Percentiles rank a stretch among this genome's conserved stretches.
These are phyloP conservation scores for Stropharia rugosoannulata DNA, from an alignment of 768 basidiomycete species.

Conservation along the genomic window DNA sequence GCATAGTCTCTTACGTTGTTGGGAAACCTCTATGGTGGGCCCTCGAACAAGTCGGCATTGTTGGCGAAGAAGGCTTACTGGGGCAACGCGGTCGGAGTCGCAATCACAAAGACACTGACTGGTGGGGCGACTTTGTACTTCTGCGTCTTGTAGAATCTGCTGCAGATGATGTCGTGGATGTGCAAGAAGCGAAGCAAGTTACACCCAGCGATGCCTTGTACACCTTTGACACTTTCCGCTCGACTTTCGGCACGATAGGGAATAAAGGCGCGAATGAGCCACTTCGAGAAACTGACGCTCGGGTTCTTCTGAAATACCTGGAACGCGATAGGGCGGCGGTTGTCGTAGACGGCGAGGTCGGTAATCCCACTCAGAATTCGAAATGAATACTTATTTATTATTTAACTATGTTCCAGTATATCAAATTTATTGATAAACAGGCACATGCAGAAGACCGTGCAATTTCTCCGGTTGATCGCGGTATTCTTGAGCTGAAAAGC, in stretches of 20 bases:
- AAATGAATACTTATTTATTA: background rate
- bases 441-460: slow-evolving; percentile 32
- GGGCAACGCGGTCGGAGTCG: slow-evolving; percentile 20
- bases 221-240: slow-evolving; percentile 57
- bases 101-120: slow-evolving; percentile 43
- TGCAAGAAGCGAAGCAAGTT: slow-evolving; percentile 38
- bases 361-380: slow-evolving; percentile 12
- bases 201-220: slow-evolving; percentile 64
- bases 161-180: slow-evolving; percentile 53
- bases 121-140: slow-evolving; percentile 74
- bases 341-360: slow-evolving; percentile 66
- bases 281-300: slow-evolving; percentile 63
- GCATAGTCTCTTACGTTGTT: slow-evolving; percentile 69
- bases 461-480: slow-evolving; percentile 78
- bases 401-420: slow-evolving; percentile 45
- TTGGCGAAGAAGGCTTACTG: slow-evolving; percentile 57
- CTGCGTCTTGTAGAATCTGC: slow-evolving; percentile 63
- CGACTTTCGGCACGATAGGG: slow-evolving; percentile 48
- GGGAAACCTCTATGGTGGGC: slow-evolving; percentile 88
- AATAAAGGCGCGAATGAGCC: slow-evolving; percentile 26
- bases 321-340: slow-evolving; percentile 71
- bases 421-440: slow-evolving; percentile 67
- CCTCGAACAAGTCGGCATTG: slow-evolving; percentile 73
- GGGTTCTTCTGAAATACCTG: slow-evolving; percentile 73
- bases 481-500: slow-evolving; percentile 77